These are phyloP conservation scores for Endocarpon pusillum DNA, from an alignment of 495 filamentous ascomycete species.

Conservation along the genomic window DNA sequence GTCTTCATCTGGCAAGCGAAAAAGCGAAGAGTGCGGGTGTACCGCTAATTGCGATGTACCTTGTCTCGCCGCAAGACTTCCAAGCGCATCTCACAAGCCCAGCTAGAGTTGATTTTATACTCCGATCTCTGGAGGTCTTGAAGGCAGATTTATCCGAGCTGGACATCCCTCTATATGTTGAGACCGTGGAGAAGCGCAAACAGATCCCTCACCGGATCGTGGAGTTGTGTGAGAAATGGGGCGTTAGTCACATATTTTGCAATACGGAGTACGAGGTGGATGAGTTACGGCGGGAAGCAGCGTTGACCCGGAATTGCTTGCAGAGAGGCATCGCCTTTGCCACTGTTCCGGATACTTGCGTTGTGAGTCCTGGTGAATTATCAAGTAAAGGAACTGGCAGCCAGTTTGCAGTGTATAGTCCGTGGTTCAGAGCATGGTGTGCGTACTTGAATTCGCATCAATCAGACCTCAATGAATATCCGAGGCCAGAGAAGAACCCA, in stretches of 20 bases:
- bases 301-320: slow-evolving; percentile 39
- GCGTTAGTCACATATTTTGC: slow-evolving; percentile 41
- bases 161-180: slow-evolving; percentile 66
- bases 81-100: slow-evolving; percentile 64
- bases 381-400: slow-evolving; percentile 43
- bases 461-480: slow-evolving; percentile 41
- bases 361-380: slow-evolving; percentile 57
- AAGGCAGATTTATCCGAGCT: slow-evolving; percentile 47
- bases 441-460: slow-evolving; percentile 50
- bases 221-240: slow-evolving; percentile 54
- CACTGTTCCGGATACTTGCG: slow-evolving; percentile 60
- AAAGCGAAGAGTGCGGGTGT: slow-evolving; percentile 45
- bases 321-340: slow-evolving; percentile 45
- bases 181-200: slow-evolving; percentile 49
- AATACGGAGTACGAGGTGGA: slow-evolving; percentile 47
- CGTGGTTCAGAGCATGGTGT: slow-evolving; percentile 69
- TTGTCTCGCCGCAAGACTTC: slow-evolving; percentile 74
- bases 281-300: slow-evolving; percentile 48
- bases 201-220: slow-evolving; percentile 46
- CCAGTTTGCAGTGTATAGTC: slow-evolving; percentile 72
- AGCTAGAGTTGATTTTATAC: slow-evolving; percentile 60
- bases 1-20: slow-evolving; percentile 46
- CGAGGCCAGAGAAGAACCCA: slow-evolving; percentile 45
- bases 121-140: slow-evolving; percentile 48
- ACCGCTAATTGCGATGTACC: slow-evolving; percentile 58